Conservation (phyloP, 345 rosid genomes). For the Noccaea caerulescens region DNA sequence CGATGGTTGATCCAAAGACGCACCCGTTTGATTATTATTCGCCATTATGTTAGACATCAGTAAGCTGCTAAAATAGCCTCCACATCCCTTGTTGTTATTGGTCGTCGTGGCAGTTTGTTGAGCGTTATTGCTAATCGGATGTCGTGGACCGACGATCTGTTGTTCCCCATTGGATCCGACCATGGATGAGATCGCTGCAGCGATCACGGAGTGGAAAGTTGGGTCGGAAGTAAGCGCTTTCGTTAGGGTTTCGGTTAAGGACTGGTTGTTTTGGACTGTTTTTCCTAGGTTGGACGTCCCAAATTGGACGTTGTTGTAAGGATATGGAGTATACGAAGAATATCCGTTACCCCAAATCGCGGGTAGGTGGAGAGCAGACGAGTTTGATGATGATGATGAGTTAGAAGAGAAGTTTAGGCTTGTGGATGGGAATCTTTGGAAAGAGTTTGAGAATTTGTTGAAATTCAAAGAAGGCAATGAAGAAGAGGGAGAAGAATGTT, state of each 20-base stretch:
- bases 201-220: slow-evolving; percentile 63
- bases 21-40: slow-evolving; percentile 43
- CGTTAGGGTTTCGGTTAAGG: slow-evolving; percentile 68
- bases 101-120: slow-evolving; percentile 33
- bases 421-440: slow-evolving; percentile 56
- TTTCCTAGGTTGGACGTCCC: slow-evolving; percentile 45
- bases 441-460: slow-evolving; percentile 49
- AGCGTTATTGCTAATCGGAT: slow-evolving; percentile 25
- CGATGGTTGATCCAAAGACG: slow-evolving; percentile 36
- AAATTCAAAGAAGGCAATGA: slow-evolving; percentile 48
- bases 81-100: slow-evolving; percentile 54
- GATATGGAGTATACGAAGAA: slow-evolving; percentile 40
- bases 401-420: slow-evolving; percentile 55
- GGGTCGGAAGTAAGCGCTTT: slow-evolving; percentile 72
- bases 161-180: slow-evolving; percentile 49
- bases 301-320: slow-evolving; percentile 42
- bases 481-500: slow-evolving; percentile 46
- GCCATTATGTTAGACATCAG: slow-evolving; percentile 49
- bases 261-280: slow-evolving; percentile 50
- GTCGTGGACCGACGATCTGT: slow-evolving; percentile 27
- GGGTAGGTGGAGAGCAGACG: slow-evolving; percentile 47
- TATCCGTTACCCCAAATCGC: slow-evolving; percentile 56
- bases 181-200: slow-evolving; percentile 77
- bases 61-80: slow-evolving; percentile 53
- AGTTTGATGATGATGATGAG: slow-evolving; percentile 52